A percentile compares a stretch with the other conserved stretches of the same genome.
Conservation (phyloP, 345 rosid species). For the Adansonia digitata region DNA sequence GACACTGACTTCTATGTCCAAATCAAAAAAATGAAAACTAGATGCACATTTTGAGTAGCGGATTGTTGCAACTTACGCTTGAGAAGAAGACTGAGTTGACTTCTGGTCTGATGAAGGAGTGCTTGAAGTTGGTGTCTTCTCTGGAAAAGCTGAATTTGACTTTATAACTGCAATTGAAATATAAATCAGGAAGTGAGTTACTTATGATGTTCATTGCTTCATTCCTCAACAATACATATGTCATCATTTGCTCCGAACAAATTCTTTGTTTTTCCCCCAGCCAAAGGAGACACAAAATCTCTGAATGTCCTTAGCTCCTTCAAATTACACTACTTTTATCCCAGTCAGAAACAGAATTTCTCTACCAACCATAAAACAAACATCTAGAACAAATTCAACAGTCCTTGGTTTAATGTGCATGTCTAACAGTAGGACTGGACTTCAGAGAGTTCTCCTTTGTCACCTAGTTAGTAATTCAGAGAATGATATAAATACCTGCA, state of each 20-base stretch:
- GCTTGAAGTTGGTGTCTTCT: constrained; percentile 61
- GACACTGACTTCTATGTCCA: background rate
- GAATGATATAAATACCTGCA: background rate
- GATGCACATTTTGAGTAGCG: background rate
- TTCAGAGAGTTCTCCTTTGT: background rate
- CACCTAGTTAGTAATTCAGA: background rate
- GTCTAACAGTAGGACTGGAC: background rate
- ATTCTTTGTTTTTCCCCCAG: background rate
- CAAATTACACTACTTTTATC: background rate
- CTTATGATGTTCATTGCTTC: background rate
- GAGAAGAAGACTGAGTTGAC: constrained; percentile 60
- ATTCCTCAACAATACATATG: background rate
- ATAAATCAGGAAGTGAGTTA: constrained; percentile 1
- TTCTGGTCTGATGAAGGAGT: constrained; percentile 64
- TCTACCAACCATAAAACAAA: background rate
- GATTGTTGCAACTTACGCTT: constrained; percentile 31
- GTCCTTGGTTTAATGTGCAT: background rate
- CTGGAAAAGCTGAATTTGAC: constrained; percentile 61
- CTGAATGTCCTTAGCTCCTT: background rate
- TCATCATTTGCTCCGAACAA: background rate
- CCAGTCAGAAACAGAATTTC: background rate
- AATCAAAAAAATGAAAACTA: background rate
- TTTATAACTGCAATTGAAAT: constrained; percentile 63
- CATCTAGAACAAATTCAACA: background rate
- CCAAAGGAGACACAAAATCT: background rate